Evolutionary conservation across 169 alveolate species (phyloP).

Genomic region (Eimeria necatrix): DNA sequence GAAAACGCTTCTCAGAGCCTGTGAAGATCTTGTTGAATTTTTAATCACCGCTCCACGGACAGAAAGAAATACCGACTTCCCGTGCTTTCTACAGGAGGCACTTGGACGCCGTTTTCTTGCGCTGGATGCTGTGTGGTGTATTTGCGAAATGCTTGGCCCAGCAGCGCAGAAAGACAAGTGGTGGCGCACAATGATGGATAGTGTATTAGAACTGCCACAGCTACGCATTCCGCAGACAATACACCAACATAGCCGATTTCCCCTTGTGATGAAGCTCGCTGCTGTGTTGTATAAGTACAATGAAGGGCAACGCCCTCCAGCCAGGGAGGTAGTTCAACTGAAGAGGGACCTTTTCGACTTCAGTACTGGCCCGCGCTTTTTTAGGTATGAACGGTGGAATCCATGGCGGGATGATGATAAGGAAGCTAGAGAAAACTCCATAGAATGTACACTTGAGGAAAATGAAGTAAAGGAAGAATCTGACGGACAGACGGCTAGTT

Average conservation of each 20-base stretch:
- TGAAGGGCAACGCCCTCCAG: background rate
- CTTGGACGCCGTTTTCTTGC: slow-evolving; percentile 9
- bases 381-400: background rate
- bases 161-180: background rate
- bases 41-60: background rate
- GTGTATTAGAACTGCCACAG: background rate
- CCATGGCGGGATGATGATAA: background rate
- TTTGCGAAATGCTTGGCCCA: slow-evolving; percentile 19
- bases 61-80: background rate
- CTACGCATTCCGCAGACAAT: background rate
- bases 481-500: no score
- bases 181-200: slow-evolving; percentile 7
- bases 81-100: background rate
- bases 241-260: background rate
- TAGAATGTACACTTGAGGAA: no score
- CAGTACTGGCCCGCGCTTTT: background rate
- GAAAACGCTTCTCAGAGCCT: no score
- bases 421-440: background rate
- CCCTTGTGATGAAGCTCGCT: background rate
- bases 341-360: background rate
- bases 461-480: no score
- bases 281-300: background rate
- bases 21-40: no score
- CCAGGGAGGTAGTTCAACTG: slow-evolving; percentile 7
- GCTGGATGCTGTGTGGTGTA: background rate